A percentile compares a stretch with the other conserved stretches of the same genome.
Conservation (phyloP, 345 rosid species). For the Camelina laxa region DNA sequence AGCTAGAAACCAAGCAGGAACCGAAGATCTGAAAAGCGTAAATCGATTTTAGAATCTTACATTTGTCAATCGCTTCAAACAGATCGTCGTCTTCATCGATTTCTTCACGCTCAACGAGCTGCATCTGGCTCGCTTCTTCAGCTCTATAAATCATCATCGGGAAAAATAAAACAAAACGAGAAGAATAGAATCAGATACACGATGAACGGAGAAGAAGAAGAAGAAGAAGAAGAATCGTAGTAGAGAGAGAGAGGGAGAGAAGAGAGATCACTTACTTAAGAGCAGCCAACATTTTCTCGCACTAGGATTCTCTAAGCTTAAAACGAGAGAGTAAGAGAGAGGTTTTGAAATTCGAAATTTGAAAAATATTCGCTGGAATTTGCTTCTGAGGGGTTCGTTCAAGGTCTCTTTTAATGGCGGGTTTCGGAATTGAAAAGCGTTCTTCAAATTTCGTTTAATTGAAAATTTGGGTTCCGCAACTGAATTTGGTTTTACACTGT, state of each 20-base stretch:
- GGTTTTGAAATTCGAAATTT: slow-evolving; percentile 27
- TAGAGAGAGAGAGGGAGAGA: neutral
- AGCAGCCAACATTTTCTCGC: slow-evolving; percentile 64
- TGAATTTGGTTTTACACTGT: neutral
- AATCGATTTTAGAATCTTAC: slow-evolving; percentile 40
- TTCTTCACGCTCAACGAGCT: slow-evolving; percentile 76
- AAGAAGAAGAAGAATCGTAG: slow-evolving; percentile 24
- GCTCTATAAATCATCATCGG: slow-evolving; percentile 51
- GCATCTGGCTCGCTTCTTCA: slow-evolving; percentile 69
- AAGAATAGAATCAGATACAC: slow-evolving; percentile 22
- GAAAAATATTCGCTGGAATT: neutral
- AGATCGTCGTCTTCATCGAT: slow-evolving; percentile 72
- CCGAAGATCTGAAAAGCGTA: neutral
- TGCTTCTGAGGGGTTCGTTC: neutral
- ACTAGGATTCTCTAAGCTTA: neutral
- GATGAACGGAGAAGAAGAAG: neutral
- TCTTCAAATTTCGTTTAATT: slow-evolving; percentile 10
- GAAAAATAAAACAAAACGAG: neutral
- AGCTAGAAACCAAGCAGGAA: neutral
- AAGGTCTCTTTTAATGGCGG: slow-evolving; percentile 49
- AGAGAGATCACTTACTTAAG: slow-evolving; percentile 60
- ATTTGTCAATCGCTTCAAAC: slow-evolving; percentile 79
- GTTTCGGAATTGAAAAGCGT: slow-evolving; percentile 40
- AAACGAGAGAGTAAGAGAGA: slow-evolving; percentile 28
- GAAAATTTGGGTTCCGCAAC: slow-evolving; percentile 21